Conservation (phyloP, 257 asterid genomes). For the Lantana camara region DNA sequence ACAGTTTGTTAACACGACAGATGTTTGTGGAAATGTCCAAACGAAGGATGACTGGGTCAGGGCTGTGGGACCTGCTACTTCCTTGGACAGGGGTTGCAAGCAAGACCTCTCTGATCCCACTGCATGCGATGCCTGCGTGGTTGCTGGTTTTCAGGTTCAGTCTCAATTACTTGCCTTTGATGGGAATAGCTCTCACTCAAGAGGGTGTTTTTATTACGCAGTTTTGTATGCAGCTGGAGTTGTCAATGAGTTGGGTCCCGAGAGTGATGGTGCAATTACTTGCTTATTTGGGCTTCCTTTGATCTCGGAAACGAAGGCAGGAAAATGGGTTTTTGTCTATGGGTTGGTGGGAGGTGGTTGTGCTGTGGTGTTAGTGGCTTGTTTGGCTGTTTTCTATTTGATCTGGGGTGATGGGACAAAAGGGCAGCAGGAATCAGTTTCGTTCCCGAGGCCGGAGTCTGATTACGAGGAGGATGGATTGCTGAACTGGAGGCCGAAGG, state of each 20-base stretch:
- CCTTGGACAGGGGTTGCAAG: slow-evolving; percentile 45
- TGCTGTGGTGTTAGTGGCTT: slow-evolving; percentile 22
- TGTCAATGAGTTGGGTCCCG: slow-evolving; percentile 54
- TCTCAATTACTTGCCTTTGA: slow-evolving; percentile 43
- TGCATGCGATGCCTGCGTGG: slow-evolving; percentile 57
- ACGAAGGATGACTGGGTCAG: slow-evolving; percentile 47
- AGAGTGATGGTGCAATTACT: slow-evolving; percentile 46
- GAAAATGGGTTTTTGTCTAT: slow-evolving; percentile 25
- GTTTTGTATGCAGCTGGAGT: slow-evolving; percentile 62
- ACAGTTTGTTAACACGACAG: slow-evolving; percentile 44
- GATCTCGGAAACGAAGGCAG: neutral
- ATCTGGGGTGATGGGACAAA: slow-evolving; percentile 19
- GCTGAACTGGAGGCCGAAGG: slow-evolving; percentile 53
- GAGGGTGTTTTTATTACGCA: slow-evolving; percentile 57
- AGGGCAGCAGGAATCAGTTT: slow-evolving; percentile 13
- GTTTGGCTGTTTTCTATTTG: slow-evolving; percentile 32
- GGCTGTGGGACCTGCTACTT: slow-evolving; percentile 34
- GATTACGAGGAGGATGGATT: slow-evolving; percentile 28
- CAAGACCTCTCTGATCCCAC: slow-evolving; percentile 37
- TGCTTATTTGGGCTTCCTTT: slow-evolving; percentile 65
- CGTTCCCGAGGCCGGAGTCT: neutral
- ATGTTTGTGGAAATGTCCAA: slow-evolving; percentile 52
- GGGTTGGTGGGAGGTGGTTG: slow-evolving; percentile 47
- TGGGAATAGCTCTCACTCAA: slow-evolving; percentile 41
- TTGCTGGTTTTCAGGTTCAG: slow-evolving; percentile 55